Base-by-base conservation (phyloP, 306 rosid genomes). In the Inga leiocalycina region DNA sequence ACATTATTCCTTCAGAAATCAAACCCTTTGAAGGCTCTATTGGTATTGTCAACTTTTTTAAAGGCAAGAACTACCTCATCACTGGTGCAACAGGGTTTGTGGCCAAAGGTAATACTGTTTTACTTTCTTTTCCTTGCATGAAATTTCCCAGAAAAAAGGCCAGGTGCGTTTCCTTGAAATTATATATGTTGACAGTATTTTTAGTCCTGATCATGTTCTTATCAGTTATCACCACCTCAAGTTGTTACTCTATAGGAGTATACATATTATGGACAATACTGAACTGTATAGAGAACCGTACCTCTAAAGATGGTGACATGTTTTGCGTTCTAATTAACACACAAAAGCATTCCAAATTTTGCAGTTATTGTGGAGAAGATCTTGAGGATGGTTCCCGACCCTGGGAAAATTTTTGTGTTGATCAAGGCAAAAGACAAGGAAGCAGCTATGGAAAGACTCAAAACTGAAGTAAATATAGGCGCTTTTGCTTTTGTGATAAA, bases 61-160 rank as follows among this genome's bases (percentile, higher is more conserved):
- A 62, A 70, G 92, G 89, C 6, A 91, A 88, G 78, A 81, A 79
- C 71, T 87, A 64, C 44, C 83, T 91, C 65, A 78, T 91, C 43
- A 89, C 92, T 64, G 91, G 91, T 32, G 87, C 83, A 61, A 91
- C 94, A 45, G 94, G 92, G 43, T 89, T 91, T 84, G 86, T 91
- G 4, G 94, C 88, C 14, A 91, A 91, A 87, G 91, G 92, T 87
- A 71, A 20, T 13, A 4, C 65, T 16, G 22, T 37, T 68, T 68
- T 15, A 17, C 46, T 68, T 68, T 35, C 27, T 37, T 14, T 32
- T 32, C 16, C 12, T 65, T 4, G 32, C 43, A 27, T 24, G 69
- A 24, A 24, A 32, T 13, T 12, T 30, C 4, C 17, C 43, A 65
- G 16, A 6, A 14, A 32, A 32, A 30, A 32, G 14, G 6, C 14